Base-by-base conservation (phyloP, 1,284 basidiomycete genomes). In the Inonotus hispidus region DNA sequence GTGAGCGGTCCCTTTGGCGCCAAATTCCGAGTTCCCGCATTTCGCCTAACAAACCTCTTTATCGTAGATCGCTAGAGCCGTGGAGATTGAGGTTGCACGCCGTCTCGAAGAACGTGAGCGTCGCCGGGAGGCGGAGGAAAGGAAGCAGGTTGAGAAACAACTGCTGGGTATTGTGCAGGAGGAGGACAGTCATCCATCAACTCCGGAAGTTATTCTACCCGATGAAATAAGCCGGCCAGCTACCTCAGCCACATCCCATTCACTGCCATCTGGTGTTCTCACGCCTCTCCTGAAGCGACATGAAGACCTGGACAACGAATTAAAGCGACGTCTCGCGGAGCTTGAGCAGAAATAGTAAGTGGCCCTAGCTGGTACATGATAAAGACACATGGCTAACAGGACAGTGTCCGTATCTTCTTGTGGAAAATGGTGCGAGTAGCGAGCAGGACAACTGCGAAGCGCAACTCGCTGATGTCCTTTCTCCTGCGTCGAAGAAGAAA, bases 401-500 rank as follows among this genome's bases (percentile, higher is more conserved):
- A 23, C 37, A 58, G 56, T 38, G 58, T 56, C 49, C 53, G 66
- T 35, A 68, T 57, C 64, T 53, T 45, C 49, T 47, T 56, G 43
- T 62, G 35, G 50, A 59, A 52, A 47, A 56, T 62, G 56, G 39
- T 54, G 58, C 39, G 61, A 56, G 52, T 68, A 87, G 84, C 64
- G 84, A 87, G 67, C 78, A 79, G 64, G 79, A 80, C 7, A 81
- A 77, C 67, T 81, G 81, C 68, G 86, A 88, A 60, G 70, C 76
- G 8, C 79, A 82, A 56, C 75, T 84, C 16, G 81, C 82, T 11
- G 81, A 82, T 66, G 79, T 80, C 3, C 72, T 90, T 58, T 88
- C 87, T 3, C 87, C 88, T 2, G 75, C 81, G 25, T 87, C 87
- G 7, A 82, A 81, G 70, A 90, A 90, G 79, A 88, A 87, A 74